Evolutionary conservation across 2,329 filamentous ascomycete species (phyloP).

Genomic region (Epichloe scottii): DNA sequence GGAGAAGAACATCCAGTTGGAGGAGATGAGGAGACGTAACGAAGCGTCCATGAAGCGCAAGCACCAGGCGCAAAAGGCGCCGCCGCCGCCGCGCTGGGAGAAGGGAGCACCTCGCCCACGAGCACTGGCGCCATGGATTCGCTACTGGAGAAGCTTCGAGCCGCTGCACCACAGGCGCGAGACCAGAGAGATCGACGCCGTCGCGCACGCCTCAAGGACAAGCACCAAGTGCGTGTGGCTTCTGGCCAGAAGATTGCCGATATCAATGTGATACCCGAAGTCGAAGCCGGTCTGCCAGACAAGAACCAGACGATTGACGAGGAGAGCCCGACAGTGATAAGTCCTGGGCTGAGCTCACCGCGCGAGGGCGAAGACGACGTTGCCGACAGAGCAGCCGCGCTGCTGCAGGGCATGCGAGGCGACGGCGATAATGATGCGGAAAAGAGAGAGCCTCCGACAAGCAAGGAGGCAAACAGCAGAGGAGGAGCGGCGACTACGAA

Average conservation of each 20-base stretch:
- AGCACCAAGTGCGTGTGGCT: slow-evolving; percentile 78
- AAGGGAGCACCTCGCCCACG: slow-evolving; percentile 50
- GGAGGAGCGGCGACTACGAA: slow-evolving; percentile 57
- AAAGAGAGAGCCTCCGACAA: slow-evolving; percentile 48
- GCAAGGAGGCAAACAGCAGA: slow-evolving; percentile 60
- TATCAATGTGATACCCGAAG: slow-evolving; percentile 46
- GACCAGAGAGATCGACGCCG: slow-evolving; percentile 83
- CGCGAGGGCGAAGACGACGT: slow-evolving; percentile 54
- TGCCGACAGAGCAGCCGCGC: slow-evolving; percentile 68
- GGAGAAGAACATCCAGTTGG: slow-evolving; percentile 77
- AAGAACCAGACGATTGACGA: slow-evolving; percentile 29
- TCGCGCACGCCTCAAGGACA: slow-evolving; percentile 77
- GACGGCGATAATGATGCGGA: slow-evolving; percentile 41
- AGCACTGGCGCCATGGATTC: slow-evolving; percentile 92
- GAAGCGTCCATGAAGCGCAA: slow-evolving; percentile 91
- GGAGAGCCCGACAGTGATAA: slow-evolving; percentile 35
- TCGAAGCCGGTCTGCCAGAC: slow-evolving; percentile 28
- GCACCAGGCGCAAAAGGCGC: slow-evolving; percentile 49
- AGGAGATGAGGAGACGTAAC: slow-evolving; percentile 74
- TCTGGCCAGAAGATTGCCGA: slow-evolving; percentile 81
- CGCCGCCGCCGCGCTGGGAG: slow-evolving; percentile 17
- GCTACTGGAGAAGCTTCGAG: slow-evolving; percentile 84
- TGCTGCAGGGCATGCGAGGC: slow-evolving; percentile 73
- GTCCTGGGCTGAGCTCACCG: slow-evolving; percentile 34
- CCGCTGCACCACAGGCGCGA: slow-evolving; percentile 77